Evolutionary conservation across 169 alveolate species (phyloP).

Genomic region (Plasmodium malariae): DNA sequence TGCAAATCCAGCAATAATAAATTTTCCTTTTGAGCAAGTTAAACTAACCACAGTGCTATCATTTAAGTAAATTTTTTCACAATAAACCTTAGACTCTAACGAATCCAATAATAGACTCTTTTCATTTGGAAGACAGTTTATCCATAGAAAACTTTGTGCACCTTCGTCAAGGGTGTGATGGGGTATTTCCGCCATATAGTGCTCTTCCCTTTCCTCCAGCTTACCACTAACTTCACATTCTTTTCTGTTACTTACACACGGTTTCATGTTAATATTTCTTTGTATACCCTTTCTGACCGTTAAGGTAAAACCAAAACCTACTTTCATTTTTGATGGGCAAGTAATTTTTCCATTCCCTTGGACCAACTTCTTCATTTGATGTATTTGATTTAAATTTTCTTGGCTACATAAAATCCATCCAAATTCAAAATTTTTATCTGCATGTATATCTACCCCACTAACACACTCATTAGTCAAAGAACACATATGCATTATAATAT

Average conservation of each 20-base stretch:
- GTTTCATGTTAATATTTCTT: conserved; percentile 32
- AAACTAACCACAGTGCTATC: conserved; percentile 29
- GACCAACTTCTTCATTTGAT: conserved; percentile 45
- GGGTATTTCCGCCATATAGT: too few species aligned
- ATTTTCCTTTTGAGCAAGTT: conserved; percentile 54
- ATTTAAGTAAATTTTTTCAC: conserved; percentile 42
- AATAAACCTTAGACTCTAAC: conserved; percentile 47
- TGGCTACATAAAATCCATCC: conserved; percentile 75
- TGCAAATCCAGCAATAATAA: conserved; percentile 73
- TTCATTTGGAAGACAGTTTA: conserved; percentile 58
- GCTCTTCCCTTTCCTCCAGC: too few species aligned
- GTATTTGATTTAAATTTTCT: conserved; percentile 38
- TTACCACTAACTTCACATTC: not conserved
- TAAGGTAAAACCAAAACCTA: conserved; percentile 72
- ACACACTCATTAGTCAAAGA: conserved; percentile 35
- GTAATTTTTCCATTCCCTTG: conserved; percentile 22
- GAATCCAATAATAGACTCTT: conserved; percentile 23
- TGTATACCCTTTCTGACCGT: conserved; percentile 34
- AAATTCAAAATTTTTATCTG: conserved; percentile 72
- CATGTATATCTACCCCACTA: conserved; percentile 53
- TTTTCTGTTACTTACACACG: conserved; percentile 54
- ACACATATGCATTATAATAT: conserved; percentile 47
- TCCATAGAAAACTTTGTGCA: conserved; percentile 55
- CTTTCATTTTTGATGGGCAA: conserved; percentile 70
- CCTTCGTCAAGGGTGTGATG: too few species aligned